Evolutionary conservation across 176 grass and related monocot species (phyloP), one percentile per base, ranked within the genome.

Genomic region (Olyra latifolia): DNA sequence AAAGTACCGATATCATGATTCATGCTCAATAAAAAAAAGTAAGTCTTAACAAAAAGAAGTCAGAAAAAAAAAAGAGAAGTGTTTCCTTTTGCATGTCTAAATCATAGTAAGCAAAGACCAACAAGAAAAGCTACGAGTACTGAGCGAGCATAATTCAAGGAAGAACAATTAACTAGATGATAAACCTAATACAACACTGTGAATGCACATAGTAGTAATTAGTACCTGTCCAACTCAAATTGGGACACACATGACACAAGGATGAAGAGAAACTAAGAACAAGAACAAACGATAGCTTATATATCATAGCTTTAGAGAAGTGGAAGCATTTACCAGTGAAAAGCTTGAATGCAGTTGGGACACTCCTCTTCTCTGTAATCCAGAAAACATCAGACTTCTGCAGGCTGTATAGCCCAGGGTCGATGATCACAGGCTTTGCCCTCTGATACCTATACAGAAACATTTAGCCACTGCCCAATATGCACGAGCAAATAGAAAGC

Each of bases 371-470:
- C 81, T 99, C 91, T 12, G 90, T 89, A 67, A 99, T 88, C 97
- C 97, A 99, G 71, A 99, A 99, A 49, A 99, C 97, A 62, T 99
- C 97, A 0, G 90, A 88, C 53, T 99, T 99, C 83, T 99, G 82
- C 60, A 82, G 72, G 72, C 84, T 95, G 82, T 99, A 96, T 38
- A 99, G 91, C 82, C 93, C 93, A 39, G 97, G 97, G 40, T 99
- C 97, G 50, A 99, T 91, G 60, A 99, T 99, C 38, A 99, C 88
- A 27, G 97, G 97, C 58, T 93, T 99, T 15, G 97, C 97, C 83
- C 97, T 93, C 75, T 99, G 97, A 78, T 77, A 90, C 87, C 97
- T 99, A 46, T 49, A 93, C n/a, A 80, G 32, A 49, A 0, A 87
- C 27, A 29, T 10, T 81, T 78, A 85, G 82, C 32, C 14, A 58